Evolutionary conservation across 352 stramenopile species (phyloP).

Genomic region (Phytophthora syringae): DNA sequence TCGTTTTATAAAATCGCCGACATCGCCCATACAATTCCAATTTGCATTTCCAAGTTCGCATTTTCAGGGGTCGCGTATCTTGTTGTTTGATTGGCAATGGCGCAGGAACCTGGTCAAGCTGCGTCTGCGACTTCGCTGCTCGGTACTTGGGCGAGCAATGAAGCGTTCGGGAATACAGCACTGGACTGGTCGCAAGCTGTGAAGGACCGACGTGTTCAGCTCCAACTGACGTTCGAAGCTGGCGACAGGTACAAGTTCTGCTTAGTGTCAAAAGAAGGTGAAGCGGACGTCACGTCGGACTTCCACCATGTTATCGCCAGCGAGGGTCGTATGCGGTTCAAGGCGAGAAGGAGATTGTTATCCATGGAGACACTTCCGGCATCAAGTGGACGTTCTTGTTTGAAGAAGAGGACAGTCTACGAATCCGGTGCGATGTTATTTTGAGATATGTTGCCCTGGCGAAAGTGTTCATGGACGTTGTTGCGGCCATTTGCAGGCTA

Average conservation of each 20-base stretch:
- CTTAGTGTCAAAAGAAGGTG: slow-evolving; percentile 28
- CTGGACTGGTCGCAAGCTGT: slow-evolving; percentile 81
- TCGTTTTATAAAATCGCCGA: slow-evolving; percentile 34
- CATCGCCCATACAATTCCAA: slow-evolving; percentile 19
- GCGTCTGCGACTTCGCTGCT: slow-evolving; percentile 25
- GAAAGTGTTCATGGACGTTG: not conserved
- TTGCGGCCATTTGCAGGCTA: slow-evolving; percentile 36
- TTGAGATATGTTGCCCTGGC: not conserved
- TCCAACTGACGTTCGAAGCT: slow-evolving; percentile 49
- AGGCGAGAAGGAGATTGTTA: slow-evolving; percentile 31
- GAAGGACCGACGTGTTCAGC: slow-evolving; percentile 51
- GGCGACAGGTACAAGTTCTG: slow-evolving; percentile 48
- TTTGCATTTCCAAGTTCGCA: not conserved
- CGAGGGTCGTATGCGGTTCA: slow-evolving; percentile 51
- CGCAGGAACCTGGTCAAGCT: slow-evolving; percentile 2
- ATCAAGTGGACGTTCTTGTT: slow-evolving; percentile 73
- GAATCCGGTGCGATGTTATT: slow-evolving; percentile 46
- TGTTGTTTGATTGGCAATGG: slow-evolving; percentile 32
- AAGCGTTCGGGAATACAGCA: slow-evolving; percentile 79
- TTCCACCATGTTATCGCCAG: slow-evolving; percentile 63
- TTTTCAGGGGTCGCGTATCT: slow-evolving; percentile 19
- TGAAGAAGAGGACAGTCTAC: slow-evolving; percentile 69
- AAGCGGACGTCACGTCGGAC: slow-evolving; percentile 49
- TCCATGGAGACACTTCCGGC: slow-evolving; percentile 56
- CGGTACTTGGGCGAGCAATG: slow-evolving; percentile 67